Percentiles rank a stretch among this genome's conserved stretches.
Evolutionary conservation across 2,329 filamentous ascomycete genomes (phyloP).

Genomic region (Fusarium vanettenii): DNA sequence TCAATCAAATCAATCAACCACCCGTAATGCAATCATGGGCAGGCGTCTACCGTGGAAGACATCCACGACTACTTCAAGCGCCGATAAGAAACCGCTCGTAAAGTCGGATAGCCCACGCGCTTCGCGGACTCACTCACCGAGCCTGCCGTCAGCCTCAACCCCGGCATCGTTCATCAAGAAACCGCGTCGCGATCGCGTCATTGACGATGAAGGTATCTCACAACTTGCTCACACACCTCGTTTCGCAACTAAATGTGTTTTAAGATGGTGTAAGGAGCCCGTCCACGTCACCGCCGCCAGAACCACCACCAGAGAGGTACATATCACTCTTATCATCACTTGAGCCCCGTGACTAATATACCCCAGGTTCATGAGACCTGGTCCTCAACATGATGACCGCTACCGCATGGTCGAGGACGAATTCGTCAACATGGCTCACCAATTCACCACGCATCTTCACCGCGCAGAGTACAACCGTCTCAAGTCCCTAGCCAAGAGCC

Average conservation of each 20-base stretch:
- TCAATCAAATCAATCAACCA: conserved; percentile 13
- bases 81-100: conserved; percentile 5
- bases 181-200: conserved; percentile 35
- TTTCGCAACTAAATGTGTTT: neutral
- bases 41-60: conserved; percentile 65
- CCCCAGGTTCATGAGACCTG: conserved; percentile 71
- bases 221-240: neutral
- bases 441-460: conserved; percentile 81
- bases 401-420: conserved; percentile 91
- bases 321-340: neutral
- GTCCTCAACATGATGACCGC: conserved; percentile 73
- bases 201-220: conserved; percentile 39
- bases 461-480: conserved; percentile 80
- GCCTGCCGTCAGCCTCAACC: conserved; percentile 10
- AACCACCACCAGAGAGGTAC: conserved; percentile 60
- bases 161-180: conserved; percentile 19
- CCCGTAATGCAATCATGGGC: conserved; percentile 53
- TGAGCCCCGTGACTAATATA: neutral
- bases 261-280: conserved; percentile 49
- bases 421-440: conserved; percentile 73
- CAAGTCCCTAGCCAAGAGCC: conserved; percentile 65
- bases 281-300: conserved; percentile 65
- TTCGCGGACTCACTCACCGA: conserved; percentile 6
- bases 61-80: conserved; percentile 26
- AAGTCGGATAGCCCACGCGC: conserved; percentile 19